Evolutionary conservation across 2,329 filamentous ascomycete species (phyloP), one percentile per base, ranked within the genome.

Genomic region (Rutstroemia sp.): DNA sequence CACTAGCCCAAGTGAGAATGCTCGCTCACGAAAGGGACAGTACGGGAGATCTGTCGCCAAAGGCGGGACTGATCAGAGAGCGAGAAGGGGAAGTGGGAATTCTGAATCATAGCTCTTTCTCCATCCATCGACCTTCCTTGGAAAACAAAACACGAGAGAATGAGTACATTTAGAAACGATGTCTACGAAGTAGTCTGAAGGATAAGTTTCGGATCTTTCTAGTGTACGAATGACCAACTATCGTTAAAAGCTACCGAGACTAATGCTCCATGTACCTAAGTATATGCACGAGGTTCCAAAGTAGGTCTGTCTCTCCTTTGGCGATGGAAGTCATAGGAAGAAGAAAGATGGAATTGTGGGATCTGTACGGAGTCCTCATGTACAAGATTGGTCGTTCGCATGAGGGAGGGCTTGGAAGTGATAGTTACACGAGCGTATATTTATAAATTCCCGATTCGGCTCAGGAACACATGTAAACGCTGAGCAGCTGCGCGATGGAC

Each of bases 11-110:
- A 18, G 21, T 1, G 16, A 18, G 21, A 21, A 44, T 44, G 30
- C 30, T 34, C 30, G 30, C 30, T 34, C 30, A 34, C 30, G 10
- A 34, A 34, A 34, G 30, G 30, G 9, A 37, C 39, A 41, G 38
- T 55, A 39, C 47, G 47, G 53, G 53, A 55, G 53, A 56, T 56
- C 48, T 41, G 30, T 56, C 54, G 54, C 54, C 54, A 56, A 52
- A 56, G 49, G 54, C 54, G 54, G 54, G 42, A 46, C 7, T 14
- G 21, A 25, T 9, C 45, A 47, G 14, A 27, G 14, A 19, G 14
- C 5, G 39, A 42, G 18, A 19, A 42, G 5, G 5, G 30, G 30
- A 34, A 12, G 30, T 34, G 30, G 30, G 30, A 34, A 34, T 34
- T 12, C 30, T 34, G 30, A 34, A 34, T 34, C 30, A 34, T 12